These are phyloP conservation scores for Lolium multiflorum DNA, from an alignment of 176 grass and related monocot genomes.

Conservation along the genomic window DNA sequence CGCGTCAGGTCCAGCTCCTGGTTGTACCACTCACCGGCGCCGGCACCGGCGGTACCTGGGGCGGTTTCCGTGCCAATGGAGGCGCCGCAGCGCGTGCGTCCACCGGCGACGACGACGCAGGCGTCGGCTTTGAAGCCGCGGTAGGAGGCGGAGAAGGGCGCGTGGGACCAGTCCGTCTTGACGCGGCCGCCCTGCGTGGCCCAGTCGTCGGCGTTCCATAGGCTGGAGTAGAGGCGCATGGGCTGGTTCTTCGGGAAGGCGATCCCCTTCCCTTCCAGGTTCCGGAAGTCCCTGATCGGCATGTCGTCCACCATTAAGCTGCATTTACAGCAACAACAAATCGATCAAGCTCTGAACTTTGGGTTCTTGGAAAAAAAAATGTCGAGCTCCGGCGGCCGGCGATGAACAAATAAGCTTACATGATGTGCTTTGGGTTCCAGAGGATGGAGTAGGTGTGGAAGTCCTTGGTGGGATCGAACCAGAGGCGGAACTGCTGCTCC, in stretches of 20 bases:
- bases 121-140: too few relatives aligned
- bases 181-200: conserved; percentile 77
- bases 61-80: conserved; percentile 6
- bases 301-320: conserved; percentile 91
- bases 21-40: conserved; percentile 60
- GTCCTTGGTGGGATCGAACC: too few relatives aligned
- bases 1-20: conserved; percentile 78
- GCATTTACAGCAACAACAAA: neutral
- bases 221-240: conserved; percentile 89
- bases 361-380: neutral
- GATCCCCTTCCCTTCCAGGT: conserved; percentile 70
- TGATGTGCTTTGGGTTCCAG: conserved; percentile 51
- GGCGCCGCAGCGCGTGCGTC: conserved; percentile 46
- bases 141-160: conserved; percentile 51
- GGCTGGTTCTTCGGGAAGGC: conserved; percentile 86
- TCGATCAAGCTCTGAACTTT: neutral
- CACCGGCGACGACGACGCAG: conserved; percentile 43
- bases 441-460: too few relatives aligned
- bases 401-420: conserved; percentile 33
- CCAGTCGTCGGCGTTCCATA: conserved; percentile 97
- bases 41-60: neutral
- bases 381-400: neutral
- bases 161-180: conserved; percentile 89
- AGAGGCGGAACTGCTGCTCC: too few relatives aligned
- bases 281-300: conserved; percentile 78